Percentiles rank a stretch among this genome's conserved stretches.
These are phyloP conservation scores for Aquilaria malaccensis DNA, from an alignment of 345 rosid species.

Conservation along the genomic window DNA sequence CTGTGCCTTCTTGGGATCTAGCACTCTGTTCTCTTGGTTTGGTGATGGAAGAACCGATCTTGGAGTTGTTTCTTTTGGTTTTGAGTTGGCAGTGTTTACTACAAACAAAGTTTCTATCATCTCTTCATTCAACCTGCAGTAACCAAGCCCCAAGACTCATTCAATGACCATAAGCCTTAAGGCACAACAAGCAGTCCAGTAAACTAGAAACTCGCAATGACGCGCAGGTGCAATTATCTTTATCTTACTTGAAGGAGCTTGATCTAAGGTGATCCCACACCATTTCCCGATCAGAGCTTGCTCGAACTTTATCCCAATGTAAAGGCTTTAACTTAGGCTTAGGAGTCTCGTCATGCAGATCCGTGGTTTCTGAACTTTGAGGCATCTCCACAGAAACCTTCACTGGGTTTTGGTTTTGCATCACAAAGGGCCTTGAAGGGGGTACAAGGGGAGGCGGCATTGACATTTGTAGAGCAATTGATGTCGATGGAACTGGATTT, in stretches of 20 bases:
- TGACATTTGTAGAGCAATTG: slow-evolving; percentile 26
- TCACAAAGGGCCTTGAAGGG: slow-evolving; percentile 52
- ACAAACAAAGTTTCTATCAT: slow-evolving; percentile 80
- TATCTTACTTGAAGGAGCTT: slow-evolving; percentile 18
- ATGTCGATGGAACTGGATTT: slow-evolving; percentile 21
- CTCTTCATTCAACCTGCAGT: slow-evolving; percentile 84
- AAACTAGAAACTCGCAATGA: not conserved
- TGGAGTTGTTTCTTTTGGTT: slow-evolving; percentile 52
- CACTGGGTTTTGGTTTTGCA: slow-evolving; percentile 33
- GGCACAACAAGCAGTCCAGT: not conserved
- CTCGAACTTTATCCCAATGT: slow-evolving; percentile 22
- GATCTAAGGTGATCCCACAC: slow-evolving; percentile 22
- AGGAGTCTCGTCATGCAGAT: slow-evolving; percentile 32
- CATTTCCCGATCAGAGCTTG: slow-evolving; percentile 20
- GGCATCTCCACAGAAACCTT: slow-evolving; percentile 36
- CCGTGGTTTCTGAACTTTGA: slow-evolving; percentile 19
- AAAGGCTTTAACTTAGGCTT: slow-evolving; percentile 19
- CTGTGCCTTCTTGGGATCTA: slow-evolving; percentile 95
- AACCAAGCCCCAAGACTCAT: slow-evolving; percentile 11
- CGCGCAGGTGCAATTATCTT: not conserved
- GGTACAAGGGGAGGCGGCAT: slow-evolving; percentile 42
- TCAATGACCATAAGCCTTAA: not conserved
- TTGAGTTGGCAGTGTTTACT: slow-evolving; percentile 48
- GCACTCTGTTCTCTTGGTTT: slow-evolving; percentile 71
- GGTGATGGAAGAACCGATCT: slow-evolving; percentile 41